Percentiles rank a stretch among this genome's conserved stretches.
These are phyloP conservation scores for Orbilia blumenaviensis DNA, from an alignment of 2,329 filamentous ascomycete species.

Conservation along the genomic window DNA sequence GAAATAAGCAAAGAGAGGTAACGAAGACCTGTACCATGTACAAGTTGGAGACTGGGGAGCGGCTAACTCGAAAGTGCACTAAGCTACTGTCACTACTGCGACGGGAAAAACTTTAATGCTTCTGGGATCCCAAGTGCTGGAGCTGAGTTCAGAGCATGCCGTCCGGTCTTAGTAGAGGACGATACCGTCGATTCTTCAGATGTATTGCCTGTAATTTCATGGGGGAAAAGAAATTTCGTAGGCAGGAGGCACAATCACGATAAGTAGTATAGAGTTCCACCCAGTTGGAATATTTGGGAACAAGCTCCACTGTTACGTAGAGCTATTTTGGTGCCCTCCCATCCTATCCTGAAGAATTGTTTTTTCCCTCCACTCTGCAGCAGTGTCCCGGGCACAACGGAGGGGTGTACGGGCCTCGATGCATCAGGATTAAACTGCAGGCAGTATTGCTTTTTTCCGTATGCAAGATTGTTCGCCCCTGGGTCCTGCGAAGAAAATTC, in stretches of 20 bases:
- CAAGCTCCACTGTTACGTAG: background rate
- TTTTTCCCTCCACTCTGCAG: background rate
- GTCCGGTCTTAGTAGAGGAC: background rate
- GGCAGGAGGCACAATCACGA: background rate
- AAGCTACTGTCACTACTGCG: slow-evolving; percentile 21
- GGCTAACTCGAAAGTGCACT: slow-evolving; percentile 21
- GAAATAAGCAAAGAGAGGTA: slow-evolving; percentile 28
- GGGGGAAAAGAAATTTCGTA: background rate
- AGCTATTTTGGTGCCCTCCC: slow-evolving; percentile 19
- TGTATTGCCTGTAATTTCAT: background rate
- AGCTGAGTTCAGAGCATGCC: background rate
- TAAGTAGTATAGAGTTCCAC: slow-evolving; percentile 4
- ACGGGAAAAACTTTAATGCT: slow-evolving; percentile 39
- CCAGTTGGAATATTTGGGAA: slow-evolving; percentile 12
- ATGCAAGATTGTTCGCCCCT: slow-evolving; percentile 50
- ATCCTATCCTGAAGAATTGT: background rate
- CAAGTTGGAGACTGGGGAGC: slow-evolving; percentile 34
- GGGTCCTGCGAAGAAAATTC: slow-evolving; percentile 39
- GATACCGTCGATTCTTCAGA: background rate
- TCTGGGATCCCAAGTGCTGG: background rate
- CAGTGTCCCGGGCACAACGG: slow-evolving; percentile 18
- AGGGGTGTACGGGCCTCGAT: slow-evolving; percentile 16
- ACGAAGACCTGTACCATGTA: slow-evolving; percentile 38
- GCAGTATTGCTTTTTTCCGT: slow-evolving; percentile 33
- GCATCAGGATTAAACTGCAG: slow-evolving; percentile 12